Percentiles rank a stretch among this genome's conserved stretches.
Evolutionary conservation across 2,329 filamentous ascomycete genomes (phyloP).

Genomic region (Incumbomyces delicatus): DNA sequence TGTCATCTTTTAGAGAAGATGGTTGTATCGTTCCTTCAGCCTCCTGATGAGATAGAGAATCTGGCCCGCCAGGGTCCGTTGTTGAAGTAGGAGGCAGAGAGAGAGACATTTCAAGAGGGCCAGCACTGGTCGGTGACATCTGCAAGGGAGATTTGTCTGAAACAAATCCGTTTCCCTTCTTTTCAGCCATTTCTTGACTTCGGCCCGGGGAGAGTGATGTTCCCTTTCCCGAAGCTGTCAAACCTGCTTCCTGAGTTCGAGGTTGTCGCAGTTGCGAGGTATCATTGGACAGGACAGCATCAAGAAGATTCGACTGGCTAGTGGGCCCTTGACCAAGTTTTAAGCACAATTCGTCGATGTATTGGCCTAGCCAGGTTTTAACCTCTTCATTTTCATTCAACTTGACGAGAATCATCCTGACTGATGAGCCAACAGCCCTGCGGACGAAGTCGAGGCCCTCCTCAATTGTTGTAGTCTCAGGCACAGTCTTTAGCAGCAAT

Average conservation of each 20-base stretch:
- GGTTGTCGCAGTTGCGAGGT: slow-evolving; percentile 60
- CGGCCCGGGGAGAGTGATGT: too few species aligned
- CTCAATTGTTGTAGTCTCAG: slow-evolving; percentile 56
- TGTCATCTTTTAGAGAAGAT: slow-evolving; percentile 10
- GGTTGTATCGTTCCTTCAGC: slow-evolving; percentile 6
- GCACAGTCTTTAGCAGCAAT: slow-evolving; percentile 52
- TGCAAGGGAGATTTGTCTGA: too few species aligned
- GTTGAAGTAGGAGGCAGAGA: slow-evolving; percentile 21
- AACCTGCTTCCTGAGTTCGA: not conserved
- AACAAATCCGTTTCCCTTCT: too few species aligned
- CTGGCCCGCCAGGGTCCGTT: slow-evolving; percentile 13
- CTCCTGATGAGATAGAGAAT: slow-evolving; percentile 3
- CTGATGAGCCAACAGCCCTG: slow-evolving; percentile 60
- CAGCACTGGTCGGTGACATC: not conserved
- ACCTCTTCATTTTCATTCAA: slow-evolving; percentile 52
- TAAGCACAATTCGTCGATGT: slow-evolving; percentile 60
- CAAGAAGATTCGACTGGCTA: slow-evolving; percentile 83
- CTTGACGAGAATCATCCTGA: slow-evolving; percentile 65
- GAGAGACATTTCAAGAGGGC: not conserved
- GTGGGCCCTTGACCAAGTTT: slow-evolving; percentile 72
- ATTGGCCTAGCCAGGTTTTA: slow-evolving; percentile 58
- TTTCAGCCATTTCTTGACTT: too few species aligned
- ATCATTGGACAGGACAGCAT: slow-evolving; percentile 76
- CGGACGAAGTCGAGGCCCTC: slow-evolving; percentile 73
- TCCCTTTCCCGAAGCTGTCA: too few species aligned